A percentile compares a stretch with the other conserved stretches of the same genome.
phyloP scores from a whole-genome alignment of 1,284 basidiomycete genomes.

The Trichosporon ovoides region DNA sequence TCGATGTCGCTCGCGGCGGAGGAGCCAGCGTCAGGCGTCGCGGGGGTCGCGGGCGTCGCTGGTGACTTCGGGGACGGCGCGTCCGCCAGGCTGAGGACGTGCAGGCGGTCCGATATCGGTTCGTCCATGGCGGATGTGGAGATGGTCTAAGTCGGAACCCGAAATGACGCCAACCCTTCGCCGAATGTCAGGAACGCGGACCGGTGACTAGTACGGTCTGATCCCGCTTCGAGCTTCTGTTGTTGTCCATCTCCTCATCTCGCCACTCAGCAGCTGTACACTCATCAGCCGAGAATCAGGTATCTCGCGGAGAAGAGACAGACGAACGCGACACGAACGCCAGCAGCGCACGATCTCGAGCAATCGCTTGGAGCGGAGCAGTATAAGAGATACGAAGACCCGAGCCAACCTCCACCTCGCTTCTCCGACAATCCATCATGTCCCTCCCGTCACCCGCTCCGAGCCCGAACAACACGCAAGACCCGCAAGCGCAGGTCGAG shows the following conservation, averaged over 20 bases:
- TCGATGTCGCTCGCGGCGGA: background rate
- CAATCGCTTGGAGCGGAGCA: too few species aligned
- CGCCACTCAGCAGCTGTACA: too few species aligned
- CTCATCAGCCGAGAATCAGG: too few species aligned
- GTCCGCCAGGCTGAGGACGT: background rate
- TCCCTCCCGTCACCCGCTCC: slow-evolving; percentile 35
- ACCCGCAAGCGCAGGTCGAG: slow-evolving; percentile 35
- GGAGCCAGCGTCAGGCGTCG: background rate
- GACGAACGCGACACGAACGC: too few species aligned
- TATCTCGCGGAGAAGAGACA: too few species aligned
- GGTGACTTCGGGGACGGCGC: background rate
- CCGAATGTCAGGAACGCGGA: too few species aligned
- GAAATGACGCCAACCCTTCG: background rate
- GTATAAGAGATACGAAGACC: background rate
- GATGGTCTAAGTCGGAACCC: background rate
- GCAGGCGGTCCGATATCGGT: slow-evolving; percentile 6
- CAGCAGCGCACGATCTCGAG: too few species aligned
- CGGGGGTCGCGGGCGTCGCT: background rate
- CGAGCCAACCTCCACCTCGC: background rate
- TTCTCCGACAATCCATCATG: background rate
- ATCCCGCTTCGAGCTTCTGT: background rate
- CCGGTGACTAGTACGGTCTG: too few species aligned
- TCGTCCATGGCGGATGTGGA: background rate
- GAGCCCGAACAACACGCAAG: slow-evolving; percentile 22
- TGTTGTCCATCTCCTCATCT: too few species aligned